A percentile compares a stretch with the other conserved stretches of the same genome.
Conservation (phyloP, 2,329 filamentous ascomycete species). For the Aspergillus pseudoglaucus region DNA sequence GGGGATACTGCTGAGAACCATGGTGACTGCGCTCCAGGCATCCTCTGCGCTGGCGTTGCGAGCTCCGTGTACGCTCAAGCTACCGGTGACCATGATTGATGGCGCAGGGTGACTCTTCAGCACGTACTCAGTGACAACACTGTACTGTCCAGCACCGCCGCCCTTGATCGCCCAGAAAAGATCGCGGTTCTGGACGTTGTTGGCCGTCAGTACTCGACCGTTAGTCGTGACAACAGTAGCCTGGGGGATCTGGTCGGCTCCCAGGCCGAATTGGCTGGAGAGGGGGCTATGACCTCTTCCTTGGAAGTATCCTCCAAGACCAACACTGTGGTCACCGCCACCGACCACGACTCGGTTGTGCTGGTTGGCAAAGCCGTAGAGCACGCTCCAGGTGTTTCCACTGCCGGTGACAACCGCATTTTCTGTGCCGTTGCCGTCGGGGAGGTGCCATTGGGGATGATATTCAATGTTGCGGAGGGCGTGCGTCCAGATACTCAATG, state of each 20-base stretch:
- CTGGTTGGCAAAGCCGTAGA: conserved; percentile 13
- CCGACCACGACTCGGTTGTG: conserved; percentile 37
- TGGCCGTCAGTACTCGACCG: conserved; percentile 31
- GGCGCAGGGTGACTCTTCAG: conserved; percentile 12
- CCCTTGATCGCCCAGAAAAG: conserved; percentile 49
- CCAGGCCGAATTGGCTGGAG: conserved; percentile 18
- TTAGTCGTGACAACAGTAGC: conserved; percentile 18
- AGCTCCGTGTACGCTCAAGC: conserved; percentile 4
- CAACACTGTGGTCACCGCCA: conserved; percentile 51
- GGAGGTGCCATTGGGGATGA: conserved; percentile 6
- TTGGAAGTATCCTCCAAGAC: conserved; percentile 30
- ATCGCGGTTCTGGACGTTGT: conserved; percentile 36
- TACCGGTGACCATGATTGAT: conserved; percentile 10
- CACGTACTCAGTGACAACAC: conserved; percentile 17
- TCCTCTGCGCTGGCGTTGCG: conserved; percentile 17
- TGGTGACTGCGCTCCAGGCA: conserved; percentile 29
- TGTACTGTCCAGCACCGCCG: conserved; percentile 32
- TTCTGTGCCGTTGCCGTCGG: conserved; percentile 5
- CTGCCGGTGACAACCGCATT: conserved; percentile 12
- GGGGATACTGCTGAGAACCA: conserved; percentile 12
- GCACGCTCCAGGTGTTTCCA: conserved; percentile 13
- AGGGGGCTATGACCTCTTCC: conserved; percentile 24
- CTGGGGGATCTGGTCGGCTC: conserved; percentile 21
- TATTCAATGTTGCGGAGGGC: conserved; percentile 33
- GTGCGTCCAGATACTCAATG: conserved; percentile 44